Base-by-base conservation (phyloP, 352 stramenopile species). In the Halophytophthora batemanensis region DNA sequence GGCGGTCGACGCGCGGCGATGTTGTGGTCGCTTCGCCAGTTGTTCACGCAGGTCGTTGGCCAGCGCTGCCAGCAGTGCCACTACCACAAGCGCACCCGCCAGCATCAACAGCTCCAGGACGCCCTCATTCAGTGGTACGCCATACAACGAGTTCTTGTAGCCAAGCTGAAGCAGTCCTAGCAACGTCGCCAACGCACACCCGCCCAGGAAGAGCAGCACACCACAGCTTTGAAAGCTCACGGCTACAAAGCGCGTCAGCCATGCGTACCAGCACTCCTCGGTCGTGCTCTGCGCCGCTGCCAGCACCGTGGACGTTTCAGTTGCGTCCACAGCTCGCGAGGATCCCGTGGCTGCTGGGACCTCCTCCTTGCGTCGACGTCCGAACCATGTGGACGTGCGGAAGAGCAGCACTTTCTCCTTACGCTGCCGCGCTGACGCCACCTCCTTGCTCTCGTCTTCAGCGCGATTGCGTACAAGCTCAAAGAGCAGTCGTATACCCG, bases 401-500 rank as follows among this genome's bases (percentile, higher is more conserved):
- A 87, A 89, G 7, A 89, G 51, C 45, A 90, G 53, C 10, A 88
- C 73, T 44, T 89, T 90, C 43, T 92, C 82, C 49, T 92, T 92
- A 31, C 82, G 74, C 37, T 86, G 78, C 15, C 78, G 57, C 31
- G 77, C 74, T 10, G 63, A 66, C 0, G 73, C 61, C 18, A 84
- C 61, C 35, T 86, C 78, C 10, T 62, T 57, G 1, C 70, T 82
- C 50, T 89, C 82, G 6, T 86, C 61, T 36, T 89, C 78, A 6
- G 66, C 61, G 3, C 82, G 78, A 51, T 90, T 61, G 4, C 78
- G 78, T 22, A 92, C 66, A 35, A 78, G 61, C 15, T 85, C 66
- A 42, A 90, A 92, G 1, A 86, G 40, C 2, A 53, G 60, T 6
- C 69, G 37, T 18, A 50, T 66, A 0, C 38, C 18, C 0, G 64